Conservation (phyloP, 768 basidiomycete species). For the Tulasnella sp. region DNA sequence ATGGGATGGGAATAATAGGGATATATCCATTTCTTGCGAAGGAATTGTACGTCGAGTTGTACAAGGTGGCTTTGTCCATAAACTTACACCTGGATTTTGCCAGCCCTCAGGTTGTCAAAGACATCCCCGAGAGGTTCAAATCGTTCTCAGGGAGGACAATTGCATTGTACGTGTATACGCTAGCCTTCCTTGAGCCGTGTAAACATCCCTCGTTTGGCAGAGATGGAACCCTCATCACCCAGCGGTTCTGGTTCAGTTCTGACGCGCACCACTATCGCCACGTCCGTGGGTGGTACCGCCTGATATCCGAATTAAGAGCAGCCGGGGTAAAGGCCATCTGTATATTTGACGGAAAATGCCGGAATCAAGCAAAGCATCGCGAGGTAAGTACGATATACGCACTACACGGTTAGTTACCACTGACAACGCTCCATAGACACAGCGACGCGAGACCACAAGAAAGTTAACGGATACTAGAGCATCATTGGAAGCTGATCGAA, state of each 20-base stretch:
- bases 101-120: slow-evolving; percentile 22
- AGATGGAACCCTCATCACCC: slow-evolving; percentile 77
- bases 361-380: slow-evolving; percentile 51
- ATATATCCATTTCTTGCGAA: too few relatives aligned
- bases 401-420: neutral
- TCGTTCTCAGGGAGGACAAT: slow-evolving; percentile 53
- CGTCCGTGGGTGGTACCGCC: slow-evolving; percentile 64
- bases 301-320: slow-evolving; percentile 49
- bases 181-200: neutral
- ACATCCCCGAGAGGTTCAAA: slow-evolving; percentile 49
- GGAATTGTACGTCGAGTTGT: too few relatives aligned
- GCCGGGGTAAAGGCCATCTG: slow-evolving; percentile 50
- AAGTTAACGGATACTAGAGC: slow-evolving; percentile 40
- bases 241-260: slow-evolving; percentile 63
- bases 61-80: too few relatives aligned
- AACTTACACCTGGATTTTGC: neutral
- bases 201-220: slow-evolving; percentile 29
- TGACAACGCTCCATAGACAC: slow-evolving; percentile 34
- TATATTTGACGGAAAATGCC: slow-evolving; percentile 65
- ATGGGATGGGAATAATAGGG: too few relatives aligned
- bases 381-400: slow-evolving; percentile 39
- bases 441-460: slow-evolving; percentile 42
- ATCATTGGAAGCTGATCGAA: slow-evolving; percentile 44
- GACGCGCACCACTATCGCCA: slow-evolving; percentile 54
- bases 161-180: slow-evolving; percentile 44